phyloP scores from a whole-genome alignment of 2,329 filamentous ascomycete genomes.

The Phaeosphaeriaceae sp. region DNA sequence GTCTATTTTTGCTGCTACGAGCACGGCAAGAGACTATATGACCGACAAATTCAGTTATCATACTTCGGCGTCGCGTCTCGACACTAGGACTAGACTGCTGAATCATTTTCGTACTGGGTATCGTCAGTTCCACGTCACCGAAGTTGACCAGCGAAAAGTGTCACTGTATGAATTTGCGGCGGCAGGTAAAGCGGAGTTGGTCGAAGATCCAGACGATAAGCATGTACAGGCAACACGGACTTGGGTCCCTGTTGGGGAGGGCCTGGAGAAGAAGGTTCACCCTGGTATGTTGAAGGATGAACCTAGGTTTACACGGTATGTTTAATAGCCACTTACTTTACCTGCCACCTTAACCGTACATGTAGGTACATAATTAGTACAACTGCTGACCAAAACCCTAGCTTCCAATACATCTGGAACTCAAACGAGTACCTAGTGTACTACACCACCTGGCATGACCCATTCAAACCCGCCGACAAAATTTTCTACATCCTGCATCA shows the following conservation, averaged over 20 bases:
- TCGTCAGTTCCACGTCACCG: conserved; percentile 32
- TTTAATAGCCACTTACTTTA: not conserved
- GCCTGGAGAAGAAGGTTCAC: conserved; percentile 30
- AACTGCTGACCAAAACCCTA: not conserved
- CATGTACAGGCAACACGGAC: conserved; percentile 20
- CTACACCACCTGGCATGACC: conserved; percentile 35
- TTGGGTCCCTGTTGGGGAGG: conserved; percentile 32
- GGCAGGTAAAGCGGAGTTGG: conserved; percentile 22
- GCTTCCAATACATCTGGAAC: conserved; percentile 39
- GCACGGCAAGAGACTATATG: too few relatives aligned
- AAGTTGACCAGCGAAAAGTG: conserved; percentile 14
- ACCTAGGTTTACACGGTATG: conserved; percentile 30
- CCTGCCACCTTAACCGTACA: too few relatives aligned
- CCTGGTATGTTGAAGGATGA: conserved; percentile 28
- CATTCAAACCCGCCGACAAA: conserved; percentile 28
- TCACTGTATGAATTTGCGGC: conserved; percentile 33
- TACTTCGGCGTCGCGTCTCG: conserved; percentile 21
- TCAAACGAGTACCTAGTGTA: conserved; percentile 36
- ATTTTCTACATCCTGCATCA: conserved; percentile 31
- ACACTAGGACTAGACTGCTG: conserved; percentile 26
- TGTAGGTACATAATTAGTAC: not conserved
- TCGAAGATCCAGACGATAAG: conserved; percentile 24
- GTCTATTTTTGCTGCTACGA: conserved; percentile 13
- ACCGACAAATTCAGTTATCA: conserved; percentile 24
- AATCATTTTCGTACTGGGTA: conserved; percentile 27